A percentile compares a stretch with the other conserved stretches of the same genome.
These are phyloP conservation scores for Dictyostelium brefeldianum DNA, from an alignment of 78 protist genomes.

Conservation along the genomic window DNA sequence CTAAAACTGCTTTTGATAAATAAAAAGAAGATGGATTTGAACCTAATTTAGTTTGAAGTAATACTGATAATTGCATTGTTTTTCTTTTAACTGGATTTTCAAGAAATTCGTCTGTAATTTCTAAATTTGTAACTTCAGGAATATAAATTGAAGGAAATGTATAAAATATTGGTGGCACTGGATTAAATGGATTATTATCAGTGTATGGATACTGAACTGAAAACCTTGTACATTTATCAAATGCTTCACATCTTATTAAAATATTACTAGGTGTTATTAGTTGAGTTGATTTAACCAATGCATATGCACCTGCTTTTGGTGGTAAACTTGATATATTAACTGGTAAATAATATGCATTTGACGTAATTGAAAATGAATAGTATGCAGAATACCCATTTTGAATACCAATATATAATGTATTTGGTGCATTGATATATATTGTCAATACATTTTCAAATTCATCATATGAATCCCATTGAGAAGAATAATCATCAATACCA, in stretches of 20 bases:
- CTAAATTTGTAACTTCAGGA: neutral
- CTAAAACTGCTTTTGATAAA: too few species aligned
- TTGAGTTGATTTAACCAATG: slow-evolving; percentile 10
- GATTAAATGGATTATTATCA: slow-evolving; percentile 35
- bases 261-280: too few species aligned
- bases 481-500: neutral
- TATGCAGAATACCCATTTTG: neutral
- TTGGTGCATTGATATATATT: neutral
- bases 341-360: neutral
- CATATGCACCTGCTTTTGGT: neutral
- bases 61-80: neutral
- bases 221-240: slow-evolving; percentile 5
- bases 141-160: neutral
- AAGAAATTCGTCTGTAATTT: neutral
- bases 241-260: too few species aligned
- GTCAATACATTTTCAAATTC: slow-evolving; percentile 9
- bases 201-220: neutral
- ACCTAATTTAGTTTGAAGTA: neutral
- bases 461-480: neutral
- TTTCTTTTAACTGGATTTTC: slow-evolving; percentile 8
- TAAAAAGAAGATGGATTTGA: neutral
- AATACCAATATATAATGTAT: slow-evolving; percentile 25
- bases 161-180: slow-evolving; percentile 23
- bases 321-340: neutral
- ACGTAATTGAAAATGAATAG: slow-evolving; percentile 16